phyloP scores from a whole-genome alignment of 441 rosid species.

The Bruguiera hainesii region DNA sequence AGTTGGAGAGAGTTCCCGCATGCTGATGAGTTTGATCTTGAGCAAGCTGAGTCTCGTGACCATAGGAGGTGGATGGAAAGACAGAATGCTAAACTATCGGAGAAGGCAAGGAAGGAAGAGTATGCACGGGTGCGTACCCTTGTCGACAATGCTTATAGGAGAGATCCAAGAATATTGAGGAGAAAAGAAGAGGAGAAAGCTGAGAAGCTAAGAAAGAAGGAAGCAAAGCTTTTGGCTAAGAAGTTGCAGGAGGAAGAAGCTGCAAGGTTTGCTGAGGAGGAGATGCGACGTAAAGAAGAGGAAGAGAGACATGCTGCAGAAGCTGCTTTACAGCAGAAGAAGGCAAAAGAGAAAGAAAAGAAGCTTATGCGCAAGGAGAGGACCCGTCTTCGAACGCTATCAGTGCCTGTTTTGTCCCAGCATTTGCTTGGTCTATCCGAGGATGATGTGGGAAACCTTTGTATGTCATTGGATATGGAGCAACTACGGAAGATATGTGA shows the following conservation, averaged over 20 bases:
- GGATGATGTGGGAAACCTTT: constrained; percentile 78
- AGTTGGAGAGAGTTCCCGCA: constrained; percentile 99
- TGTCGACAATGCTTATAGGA: constrained; percentile 86
- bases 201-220: constrained; percentile 85
- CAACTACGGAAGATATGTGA: constrained; percentile 68
- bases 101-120: constrained; percentile 92
- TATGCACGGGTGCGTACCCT: constrained; percentile 78
- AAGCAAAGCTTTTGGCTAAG: constrained; percentile 76
- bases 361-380: constrained; percentile 89
- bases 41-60: constrained; percentile 94
- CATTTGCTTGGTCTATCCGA: constrained; percentile 53
- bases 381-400: constrained; percentile 75
- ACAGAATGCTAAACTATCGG: constrained; percentile 88
- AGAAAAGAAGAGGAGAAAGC: constrained; percentile 88
- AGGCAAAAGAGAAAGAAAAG: constrained; percentile 84
- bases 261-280: constrained; percentile 79
- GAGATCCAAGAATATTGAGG: constrained; percentile 80
- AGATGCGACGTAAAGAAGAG: constrained; percentile 67
- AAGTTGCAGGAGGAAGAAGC: constrained; percentile 89
- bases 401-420: constrained; percentile 54
- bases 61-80: constrained; percentile 99
- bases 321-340: constrained; percentile 80
- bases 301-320: constrained; percentile 81
- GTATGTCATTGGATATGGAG: constrained; percentile 61
- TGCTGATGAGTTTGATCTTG: constrained; percentile 93